Conservation (phyloP, 202 grass and related monocot species). For the Cymbopogon flexuosus region DNA sequence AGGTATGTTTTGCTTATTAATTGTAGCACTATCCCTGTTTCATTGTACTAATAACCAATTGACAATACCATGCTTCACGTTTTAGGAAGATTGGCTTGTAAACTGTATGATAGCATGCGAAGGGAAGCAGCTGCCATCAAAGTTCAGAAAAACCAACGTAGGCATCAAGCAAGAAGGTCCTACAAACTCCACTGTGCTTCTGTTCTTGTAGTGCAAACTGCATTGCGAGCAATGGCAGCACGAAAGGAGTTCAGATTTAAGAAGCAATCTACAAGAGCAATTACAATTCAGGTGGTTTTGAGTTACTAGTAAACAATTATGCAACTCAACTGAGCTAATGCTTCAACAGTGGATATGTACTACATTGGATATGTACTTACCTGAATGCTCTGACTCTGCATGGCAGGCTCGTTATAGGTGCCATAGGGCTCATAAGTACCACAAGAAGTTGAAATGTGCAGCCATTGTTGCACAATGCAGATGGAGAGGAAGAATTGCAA, state of each 20-base stretch:
- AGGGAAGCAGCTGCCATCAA: constrained; percentile 73
- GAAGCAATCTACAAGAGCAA: constrained; percentile 65
- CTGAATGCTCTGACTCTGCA: constrained; percentile 29
- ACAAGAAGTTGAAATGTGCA: constrained; percentile 68
- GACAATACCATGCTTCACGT: background rate
- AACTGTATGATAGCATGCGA: constrained; percentile 69
- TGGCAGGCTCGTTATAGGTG: constrained; percentile 79
- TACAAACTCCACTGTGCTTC: constrained; percentile 60
- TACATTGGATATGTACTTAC: too few relatives aligned
- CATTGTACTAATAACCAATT: constrained; percentile 27
- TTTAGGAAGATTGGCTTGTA: constrained; percentile 92
- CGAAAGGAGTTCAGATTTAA: constrained; percentile 78
- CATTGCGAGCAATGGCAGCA: constrained; percentile 80
- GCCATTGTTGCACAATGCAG: constrained; percentile 85
- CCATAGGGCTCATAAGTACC: constrained; percentile 65
- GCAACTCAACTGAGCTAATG: background rate
- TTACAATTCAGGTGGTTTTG: constrained; percentile 65
- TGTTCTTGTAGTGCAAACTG: constrained; percentile 73
- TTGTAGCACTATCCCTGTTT: constrained; percentile 14
- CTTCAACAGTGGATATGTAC: background rate
- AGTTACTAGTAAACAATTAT: constrained; percentile 23
- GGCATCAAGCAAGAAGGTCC: constrained; percentile 70
- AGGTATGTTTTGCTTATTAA: constrained; percentile 57
- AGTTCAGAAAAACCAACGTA: constrained; percentile 82
- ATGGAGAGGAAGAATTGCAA: constrained; percentile 90